Percentiles rank a stretch among this genome's conserved stretches.
phyloP scores from a whole-genome alignment of 2,329 filamentous ascomycete genomes.

The Diaporthe helianthi region DNA sequence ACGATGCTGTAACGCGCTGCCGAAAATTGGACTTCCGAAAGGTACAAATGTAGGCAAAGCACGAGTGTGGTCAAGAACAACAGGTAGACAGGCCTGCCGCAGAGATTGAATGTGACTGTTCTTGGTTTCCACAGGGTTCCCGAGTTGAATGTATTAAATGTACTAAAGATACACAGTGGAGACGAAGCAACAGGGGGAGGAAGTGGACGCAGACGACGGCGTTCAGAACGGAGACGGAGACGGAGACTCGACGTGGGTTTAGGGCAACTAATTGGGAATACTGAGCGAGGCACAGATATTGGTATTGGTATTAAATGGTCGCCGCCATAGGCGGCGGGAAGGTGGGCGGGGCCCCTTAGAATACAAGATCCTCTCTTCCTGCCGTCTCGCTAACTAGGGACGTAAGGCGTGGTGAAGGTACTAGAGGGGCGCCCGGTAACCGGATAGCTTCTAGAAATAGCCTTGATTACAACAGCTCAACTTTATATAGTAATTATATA shows the following conservation, averaged over 20 bases:
- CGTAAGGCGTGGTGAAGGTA: too few relatives aligned
- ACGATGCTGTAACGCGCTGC: slow-evolving; percentile 19
- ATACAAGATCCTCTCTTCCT: too few relatives aligned
- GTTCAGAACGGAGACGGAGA: not conserved
- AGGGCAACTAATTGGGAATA: not conserved
- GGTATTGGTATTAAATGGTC: too few relatives aligned
- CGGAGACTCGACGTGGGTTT: not conserved
- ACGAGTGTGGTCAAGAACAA: not conserved
- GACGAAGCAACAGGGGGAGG: not conserved
- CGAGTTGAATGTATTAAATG: not conserved
- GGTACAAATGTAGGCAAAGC: not conserved
- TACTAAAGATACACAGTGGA: not conserved
- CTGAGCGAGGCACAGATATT: too few relatives aligned
- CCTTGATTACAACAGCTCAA: too few relatives aligned
- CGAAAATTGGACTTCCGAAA: not conserved
- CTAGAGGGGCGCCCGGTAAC: too few relatives aligned
- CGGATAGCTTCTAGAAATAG: too few relatives aligned
- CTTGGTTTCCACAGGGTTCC: not conserved
- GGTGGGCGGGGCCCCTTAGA: too few relatives aligned
- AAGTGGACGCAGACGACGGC: too few relatives aligned
- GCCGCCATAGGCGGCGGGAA: too few relatives aligned
- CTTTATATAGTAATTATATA: too few relatives aligned
- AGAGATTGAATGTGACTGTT: not conserved
- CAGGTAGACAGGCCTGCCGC: slow-evolving; percentile 9
- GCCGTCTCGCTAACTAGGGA: too few relatives aligned